Evolutionary conservation across 2,329 filamentous ascomycete genomes (phyloP).

Genomic region (Alternaria dauci): DNA sequence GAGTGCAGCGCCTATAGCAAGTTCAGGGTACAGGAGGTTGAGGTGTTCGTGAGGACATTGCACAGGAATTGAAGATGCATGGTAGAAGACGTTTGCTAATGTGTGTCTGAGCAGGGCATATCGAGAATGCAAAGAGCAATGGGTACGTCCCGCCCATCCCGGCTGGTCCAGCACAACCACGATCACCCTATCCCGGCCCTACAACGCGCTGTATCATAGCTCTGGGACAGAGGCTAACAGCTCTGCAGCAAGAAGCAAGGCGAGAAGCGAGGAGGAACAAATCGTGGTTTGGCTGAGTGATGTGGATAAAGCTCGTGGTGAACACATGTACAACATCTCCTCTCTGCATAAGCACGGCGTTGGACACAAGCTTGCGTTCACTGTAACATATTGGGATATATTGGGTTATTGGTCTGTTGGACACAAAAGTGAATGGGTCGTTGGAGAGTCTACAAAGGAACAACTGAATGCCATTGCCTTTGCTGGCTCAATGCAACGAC

Average conservation of each 20-base stretch:
- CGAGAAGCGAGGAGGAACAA: constrained; percentile 34
- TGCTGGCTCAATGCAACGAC: neutral
- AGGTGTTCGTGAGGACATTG: too few relatives aligned
- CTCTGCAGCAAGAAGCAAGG: constrained; percentile 29
- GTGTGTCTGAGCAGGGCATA: constrained; percentile 73
- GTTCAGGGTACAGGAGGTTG: neutral
- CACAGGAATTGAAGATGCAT: too few relatives aligned
- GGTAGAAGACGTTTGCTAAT: neutral
- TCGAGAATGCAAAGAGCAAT: constrained; percentile 91
- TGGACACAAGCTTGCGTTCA: constrained; percentile 2
- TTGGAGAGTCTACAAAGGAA: neutral
- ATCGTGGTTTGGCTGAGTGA: constrained; percentile 29
- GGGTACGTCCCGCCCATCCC: constrained; percentile 67
- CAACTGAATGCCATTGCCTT: neutral
- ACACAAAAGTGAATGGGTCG: neutral
- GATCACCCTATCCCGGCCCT: neutral
- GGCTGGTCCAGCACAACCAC: neutral
- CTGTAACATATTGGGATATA: neutral
- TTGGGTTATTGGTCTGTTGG: neutral
- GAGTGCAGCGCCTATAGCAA: constrained; percentile 20
- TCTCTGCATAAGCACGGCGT: constrained; percentile 25
- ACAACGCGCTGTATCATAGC: neutral
- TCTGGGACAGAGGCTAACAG: constrained; percentile 7
- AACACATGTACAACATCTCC: constrained; percentile 20
- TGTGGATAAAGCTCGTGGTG: neutral